A percentile compares a stretch with the other conserved stretches of the same genome.
Evolutionary conservation across 2,329 filamentous ascomycete genomes (phyloP).

Genomic region (Drechslerella dactyloides): DNA sequence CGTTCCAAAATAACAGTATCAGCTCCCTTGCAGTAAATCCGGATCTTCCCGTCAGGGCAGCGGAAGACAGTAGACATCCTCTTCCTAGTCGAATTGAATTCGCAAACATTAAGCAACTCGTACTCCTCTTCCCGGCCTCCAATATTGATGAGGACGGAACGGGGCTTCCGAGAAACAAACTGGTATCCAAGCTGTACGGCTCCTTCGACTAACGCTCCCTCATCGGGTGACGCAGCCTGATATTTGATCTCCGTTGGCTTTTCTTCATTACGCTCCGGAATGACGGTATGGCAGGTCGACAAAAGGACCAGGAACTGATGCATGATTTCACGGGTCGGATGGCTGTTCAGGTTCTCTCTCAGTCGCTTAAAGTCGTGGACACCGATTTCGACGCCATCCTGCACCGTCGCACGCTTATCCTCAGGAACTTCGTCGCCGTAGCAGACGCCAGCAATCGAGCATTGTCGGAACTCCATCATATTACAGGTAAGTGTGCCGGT

Average conservation of each 20-base stretch:
- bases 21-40: slow-evolving; percentile 93
- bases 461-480: slow-evolving; percentile 98
- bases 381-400: slow-evolving; percentile 77
- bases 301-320: slow-evolving; percentile 87
- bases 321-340: slow-evolving; percentile 67
- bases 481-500: slow-evolving; percentile 98
- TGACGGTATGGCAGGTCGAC: slow-evolving; percentile 93
- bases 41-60: slow-evolving; percentile 92
- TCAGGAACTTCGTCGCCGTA: slow-evolving; percentile 92
- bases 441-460: slow-evolving; percentile 88
- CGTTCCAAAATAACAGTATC: slow-evolving; percentile 97
- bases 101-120: slow-evolving; percentile 92
- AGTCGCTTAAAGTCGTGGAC: slow-evolving; percentile 84
- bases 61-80: slow-evolving; percentile 97
- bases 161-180: slow-evolving; percentile 88
- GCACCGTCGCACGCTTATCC: slow-evolving; percentile 79
- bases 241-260: slow-evolving; percentile 87
- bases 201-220: slow-evolving; percentile 94
- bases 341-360: slow-evolving; percentile 70
- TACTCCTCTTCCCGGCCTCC: slow-evolving; percentile 78
- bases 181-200: slow-evolving; percentile 84
- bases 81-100: slow-evolving; percentile 98
- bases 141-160: slow-evolving; percentile 81
- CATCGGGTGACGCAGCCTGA: slow-evolving; percentile 94
- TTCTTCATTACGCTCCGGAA: slow-evolving; percentile 83